A percentile compares a stretch with the other conserved stretches of the same genome.
Evolutionary conservation across 179 eudicot genomes (phyloP).

Genomic region (Beta macrorhiza): DNA sequence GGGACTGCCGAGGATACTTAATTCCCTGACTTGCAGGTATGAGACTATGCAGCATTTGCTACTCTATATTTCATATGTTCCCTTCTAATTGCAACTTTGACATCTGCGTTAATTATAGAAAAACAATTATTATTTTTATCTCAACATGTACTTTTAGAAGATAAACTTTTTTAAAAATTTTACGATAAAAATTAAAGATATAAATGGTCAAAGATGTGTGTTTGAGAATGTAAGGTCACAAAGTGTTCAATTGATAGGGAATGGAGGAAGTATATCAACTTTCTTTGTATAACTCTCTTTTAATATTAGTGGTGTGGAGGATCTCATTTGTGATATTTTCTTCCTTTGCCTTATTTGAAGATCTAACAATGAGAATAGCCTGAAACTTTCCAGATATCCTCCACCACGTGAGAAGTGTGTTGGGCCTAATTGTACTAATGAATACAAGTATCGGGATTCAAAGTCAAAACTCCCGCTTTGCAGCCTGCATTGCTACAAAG

Average conservation of each 20-base stretch:
- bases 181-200: no score
- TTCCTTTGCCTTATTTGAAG: conserved; percentile 2
- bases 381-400: conserved; percentile 60
- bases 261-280: background rate
- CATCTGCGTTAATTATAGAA: no score
- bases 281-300: background rate
- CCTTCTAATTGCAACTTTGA: no score
- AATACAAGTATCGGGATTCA: conserved; percentile 85
- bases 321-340: background rate
- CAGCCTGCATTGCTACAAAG: conserved; percentile 83
- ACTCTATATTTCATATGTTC: no score
- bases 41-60: conserved; percentile 10
- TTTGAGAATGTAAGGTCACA: no score
- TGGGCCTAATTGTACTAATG: conserved; percentile 73
- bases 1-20: conserved; percentile 73
- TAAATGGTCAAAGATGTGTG: no score
- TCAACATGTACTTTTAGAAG: no score
- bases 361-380: conserved; percentile 4
- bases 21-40: conserved; percentile 55
- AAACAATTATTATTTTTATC: no score
- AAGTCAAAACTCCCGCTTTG: conserved; percentile 82
- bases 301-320: background rate
- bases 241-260: no score
- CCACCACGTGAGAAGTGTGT: conserved; percentile 80
- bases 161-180: no score